phyloP scores from a whole-genome alignment of 768 basidiomycete genomes.

The Tylopilus rubrobrunneus region DNA sequence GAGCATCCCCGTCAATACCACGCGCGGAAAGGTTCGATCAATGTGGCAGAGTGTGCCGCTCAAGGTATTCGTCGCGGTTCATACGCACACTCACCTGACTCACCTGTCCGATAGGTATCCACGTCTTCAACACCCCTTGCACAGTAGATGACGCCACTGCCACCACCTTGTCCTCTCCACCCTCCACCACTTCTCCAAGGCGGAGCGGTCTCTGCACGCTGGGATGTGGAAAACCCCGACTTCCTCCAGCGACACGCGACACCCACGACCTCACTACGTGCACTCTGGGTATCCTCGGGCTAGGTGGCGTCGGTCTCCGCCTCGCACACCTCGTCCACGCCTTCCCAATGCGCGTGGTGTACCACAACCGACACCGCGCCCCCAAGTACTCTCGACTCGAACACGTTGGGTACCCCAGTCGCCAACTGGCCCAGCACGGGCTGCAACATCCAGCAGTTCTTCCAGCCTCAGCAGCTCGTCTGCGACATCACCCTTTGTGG shows the following conservation, averaged over 20 bases:
- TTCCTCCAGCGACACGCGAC: slow-evolving; percentile 39
- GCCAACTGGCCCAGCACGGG: slow-evolving; percentile 61
- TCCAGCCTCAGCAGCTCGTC: slow-evolving; percentile 61
- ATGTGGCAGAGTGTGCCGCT: too few relatives aligned
- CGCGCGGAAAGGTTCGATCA: too few relatives aligned
- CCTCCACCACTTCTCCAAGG: slow-evolving; percentile 65
- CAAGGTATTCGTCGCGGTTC: too few relatives aligned
- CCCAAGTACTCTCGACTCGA: slow-evolving; percentile 48
- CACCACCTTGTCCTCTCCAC: slow-evolving; percentile 77
- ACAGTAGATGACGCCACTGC: slow-evolving; percentile 92
- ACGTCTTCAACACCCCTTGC: slow-evolving; percentile 82
- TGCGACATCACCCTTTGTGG: slow-evolving; percentile 75
- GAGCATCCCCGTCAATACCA: too few relatives aligned
- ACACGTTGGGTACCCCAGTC: slow-evolving; percentile 59
- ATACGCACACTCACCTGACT: not conserved
- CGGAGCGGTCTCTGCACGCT: slow-evolving; percentile 50
- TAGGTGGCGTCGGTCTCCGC: slow-evolving; percentile 73
- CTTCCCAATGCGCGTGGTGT: slow-evolving; percentile 88
- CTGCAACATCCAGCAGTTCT: slow-evolving; percentile 44
- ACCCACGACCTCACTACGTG: slow-evolving; percentile 64
- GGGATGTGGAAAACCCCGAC: slow-evolving; percentile 60
- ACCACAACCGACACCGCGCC: slow-evolving; percentile 61
- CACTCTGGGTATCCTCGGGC: slow-evolving; percentile 69
- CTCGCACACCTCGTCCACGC: slow-evolving; percentile 69
- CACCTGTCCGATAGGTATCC: slow-evolving; percentile 37